Percentiles rank a stretch among this genome's conserved stretches.
Evolutionary conservation across 1,284 basidiomycete species (phyloP).

Genomic region (Ganoderma lingzhi): DNA sequence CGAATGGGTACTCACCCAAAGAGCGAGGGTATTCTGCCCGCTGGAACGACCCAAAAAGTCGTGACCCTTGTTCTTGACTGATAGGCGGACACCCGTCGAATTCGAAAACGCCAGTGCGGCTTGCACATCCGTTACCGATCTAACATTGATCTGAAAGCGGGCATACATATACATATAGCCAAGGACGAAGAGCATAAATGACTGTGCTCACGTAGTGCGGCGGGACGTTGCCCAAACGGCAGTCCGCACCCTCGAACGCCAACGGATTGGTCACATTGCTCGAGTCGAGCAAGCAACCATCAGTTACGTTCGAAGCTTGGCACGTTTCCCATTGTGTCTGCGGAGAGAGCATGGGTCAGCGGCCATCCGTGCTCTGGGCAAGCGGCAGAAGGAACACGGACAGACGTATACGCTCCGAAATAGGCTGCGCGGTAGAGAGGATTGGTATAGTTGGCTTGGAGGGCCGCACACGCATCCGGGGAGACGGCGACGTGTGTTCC

Average conservation of each 20-base stretch:
- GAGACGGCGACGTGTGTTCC: conserved; percentile 32
- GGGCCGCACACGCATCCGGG: conserved; percentile 35
- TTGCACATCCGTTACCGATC: conserved; percentile 41
- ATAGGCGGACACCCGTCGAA: conserved; percentile 44
- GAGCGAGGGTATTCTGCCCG: conserved; percentile 38
- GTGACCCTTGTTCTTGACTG: conserved; percentile 52
- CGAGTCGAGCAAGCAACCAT: conserved; percentile 42
- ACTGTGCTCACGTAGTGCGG: conserved; percentile 40
- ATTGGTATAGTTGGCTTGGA: conserved; percentile 42
- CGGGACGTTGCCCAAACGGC: conserved; percentile 42
- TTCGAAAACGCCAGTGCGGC: conserved; percentile 44
- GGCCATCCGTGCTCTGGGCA: not conserved
- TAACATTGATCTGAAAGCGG: conserved; percentile 43
- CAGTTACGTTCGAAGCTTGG: conserved; percentile 27
- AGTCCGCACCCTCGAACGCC: conserved; percentile 36
- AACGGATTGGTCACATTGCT: conserved; percentile 36
- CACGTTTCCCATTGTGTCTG: conserved; percentile 46
- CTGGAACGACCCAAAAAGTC: conserved; percentile 50
- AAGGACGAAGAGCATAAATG: not conserved
- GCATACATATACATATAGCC: too few species aligned
- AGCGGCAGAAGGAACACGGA: conserved; percentile 22
- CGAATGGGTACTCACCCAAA: conserved; percentile 42
- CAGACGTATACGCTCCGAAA: conserved; percentile 43
- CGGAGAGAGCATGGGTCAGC: not conserved
- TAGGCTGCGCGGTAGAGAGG: conserved; percentile 37